Conservation (phyloP, 1,139 yeast genomes). For the Pichia inconspicua region DNA sequence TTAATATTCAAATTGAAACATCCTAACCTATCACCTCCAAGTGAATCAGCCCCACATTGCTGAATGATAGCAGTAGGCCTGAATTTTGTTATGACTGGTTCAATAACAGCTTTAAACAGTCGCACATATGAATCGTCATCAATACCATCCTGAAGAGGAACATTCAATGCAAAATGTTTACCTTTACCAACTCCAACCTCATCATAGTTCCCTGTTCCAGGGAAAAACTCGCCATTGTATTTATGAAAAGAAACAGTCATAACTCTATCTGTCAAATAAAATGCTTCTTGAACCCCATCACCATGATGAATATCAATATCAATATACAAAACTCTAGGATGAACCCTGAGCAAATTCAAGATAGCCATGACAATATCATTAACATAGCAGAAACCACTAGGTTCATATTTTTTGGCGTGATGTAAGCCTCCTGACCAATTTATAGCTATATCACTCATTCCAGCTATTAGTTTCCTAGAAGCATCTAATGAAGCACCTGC, state of each 20-base stretch:
- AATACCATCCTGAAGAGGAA: conserved; percentile 89
- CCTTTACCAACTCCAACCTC: conserved; percentile 87
- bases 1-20: conserved; percentile 86
- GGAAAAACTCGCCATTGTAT: conserved; percentile 85
- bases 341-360: conserved; percentile 79
- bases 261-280: conserved; percentile 91
- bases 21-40: conserved; percentile 89
- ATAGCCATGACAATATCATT: conserved; percentile 88
- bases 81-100: conserved; percentile 71
- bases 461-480: conserved; percentile 84
- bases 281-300: conserved; percentile 98
- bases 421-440: conserved; percentile 97
- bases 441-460: conserved; percentile 91
- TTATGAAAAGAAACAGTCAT: conserved; percentile 98
- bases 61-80: conserved; percentile 86
- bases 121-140: conserved; percentile 76
- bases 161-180: conserved; percentile 77
- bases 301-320: conserved; percentile 98
- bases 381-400: conserved; percentile 91
- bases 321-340: conserved; percentile 89
- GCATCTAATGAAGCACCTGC: conserved; percentile 99
- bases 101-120: conserved; percentile 63
- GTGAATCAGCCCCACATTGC: conserved; percentile 96
- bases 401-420: conserved; percentile 93
- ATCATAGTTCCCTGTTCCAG: conserved; percentile 87